phyloP scores from a whole-genome alignment of 2,329 filamentous ascomycete genomes.

The Akanthomyces dipterigenus region DNA sequence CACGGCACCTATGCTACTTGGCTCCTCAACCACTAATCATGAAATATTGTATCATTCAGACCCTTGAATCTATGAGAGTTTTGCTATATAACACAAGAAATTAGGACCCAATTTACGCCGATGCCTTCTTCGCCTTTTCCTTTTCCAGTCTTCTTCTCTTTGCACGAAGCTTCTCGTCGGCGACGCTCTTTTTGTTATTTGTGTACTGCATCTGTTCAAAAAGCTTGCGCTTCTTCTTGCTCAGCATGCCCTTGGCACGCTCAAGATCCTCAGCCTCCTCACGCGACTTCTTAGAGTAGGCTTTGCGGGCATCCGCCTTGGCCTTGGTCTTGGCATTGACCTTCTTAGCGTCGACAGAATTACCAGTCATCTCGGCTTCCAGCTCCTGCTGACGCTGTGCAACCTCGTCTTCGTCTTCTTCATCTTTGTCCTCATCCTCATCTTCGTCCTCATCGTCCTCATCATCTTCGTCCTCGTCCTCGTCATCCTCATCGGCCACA shows the following conservation, averaged over 20 bases:
- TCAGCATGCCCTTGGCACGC: slow-evolving; percentile 95
- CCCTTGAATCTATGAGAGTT: slow-evolving; percentile 9
- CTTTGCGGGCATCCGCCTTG: slow-evolving; percentile 65
- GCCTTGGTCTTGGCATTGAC: slow-evolving; percentile 47
- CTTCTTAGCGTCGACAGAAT: slow-evolving; percentile 44
- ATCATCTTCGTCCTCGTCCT: slow-evolving; percentile 38
- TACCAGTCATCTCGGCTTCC: slow-evolving; percentile 82
- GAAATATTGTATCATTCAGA: slow-evolving; percentile 4
- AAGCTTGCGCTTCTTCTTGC: slow-evolving; percentile 94
- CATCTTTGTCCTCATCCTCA: slow-evolving; percentile 29
- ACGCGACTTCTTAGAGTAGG: slow-evolving; percentile 61
- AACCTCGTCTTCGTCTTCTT: slow-evolving; percentile 52
- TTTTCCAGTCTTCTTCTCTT: slow-evolving; percentile 91
- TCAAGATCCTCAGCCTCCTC: slow-evolving; percentile 83
- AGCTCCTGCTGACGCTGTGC: slow-evolving; percentile 80
- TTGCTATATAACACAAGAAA: slow-evolving; percentile 12
- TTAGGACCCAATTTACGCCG: slow-evolving; percentile 23
- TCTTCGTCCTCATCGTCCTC: slow-evolving; percentile 36
- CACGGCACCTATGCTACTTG: not conserved
- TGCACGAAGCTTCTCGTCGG: slow-evolving; percentile 76
- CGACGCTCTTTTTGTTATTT: slow-evolving; percentile 86
- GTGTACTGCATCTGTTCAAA: slow-evolving; percentile 96
- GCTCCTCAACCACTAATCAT: not conserved
- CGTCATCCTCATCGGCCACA: slow-evolving; percentile 38
- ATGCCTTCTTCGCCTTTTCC: slow-evolving; percentile 39